A percentile compares a stretch with the other conserved stretches of the same genome.
These are phyloP conservation scores for Phycomyces blakesleeanus DNA, from an alignment of 192 early-diverging fungal species.

Conservation along the genomic window DNA sequence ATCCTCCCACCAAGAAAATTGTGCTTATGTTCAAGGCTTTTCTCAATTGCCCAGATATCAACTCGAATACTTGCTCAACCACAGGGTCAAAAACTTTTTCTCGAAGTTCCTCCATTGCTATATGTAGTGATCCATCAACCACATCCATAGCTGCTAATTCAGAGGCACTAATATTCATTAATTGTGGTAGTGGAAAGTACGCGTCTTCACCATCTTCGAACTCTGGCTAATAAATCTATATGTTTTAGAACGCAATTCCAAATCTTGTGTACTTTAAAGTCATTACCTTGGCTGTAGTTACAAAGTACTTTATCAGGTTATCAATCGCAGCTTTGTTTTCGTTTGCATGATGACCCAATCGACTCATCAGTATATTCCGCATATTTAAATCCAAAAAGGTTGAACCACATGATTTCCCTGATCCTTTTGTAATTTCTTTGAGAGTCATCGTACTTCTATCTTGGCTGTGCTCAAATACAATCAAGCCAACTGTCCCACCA, in stretches of 20 bases:
- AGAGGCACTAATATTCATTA: constrained; percentile 29
- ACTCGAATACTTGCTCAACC: constrained; percentile 38
- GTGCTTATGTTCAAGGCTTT: constrained; percentile 33
- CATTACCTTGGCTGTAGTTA: constrained; percentile 38
- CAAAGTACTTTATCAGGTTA: constrained; percentile 34
- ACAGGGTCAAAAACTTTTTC: constrained; percentile 49
- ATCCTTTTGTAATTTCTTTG: constrained; percentile 40
- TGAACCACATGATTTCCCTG: constrained; percentile 41
- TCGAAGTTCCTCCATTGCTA: constrained; percentile 42
- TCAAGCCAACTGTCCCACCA: constrained; percentile 46
- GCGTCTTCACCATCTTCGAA: constrained; percentile 42
- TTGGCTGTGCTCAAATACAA: constrained; percentile 40
- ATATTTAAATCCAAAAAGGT: constrained; percentile 43
- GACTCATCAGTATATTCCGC: constrained; percentile 29
- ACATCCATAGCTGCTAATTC: constrained; percentile 38
- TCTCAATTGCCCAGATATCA: constrained; percentile 45
- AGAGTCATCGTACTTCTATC: constrained; percentile 24
- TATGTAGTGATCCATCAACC: constrained; percentile 37
- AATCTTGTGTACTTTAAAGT: too few species aligned
- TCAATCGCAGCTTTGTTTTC: constrained; percentile 34
- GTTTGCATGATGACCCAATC: constrained; percentile 32
- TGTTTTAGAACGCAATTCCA: too few species aligned
- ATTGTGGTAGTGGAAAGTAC: constrained; percentile 37
- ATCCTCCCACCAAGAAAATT: constrained; percentile 51
- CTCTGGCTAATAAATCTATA: constrained; percentile 32